Evolutionary conservation across 306 rosid species (phyloP).

Genomic region (Morella rubra): DNA sequence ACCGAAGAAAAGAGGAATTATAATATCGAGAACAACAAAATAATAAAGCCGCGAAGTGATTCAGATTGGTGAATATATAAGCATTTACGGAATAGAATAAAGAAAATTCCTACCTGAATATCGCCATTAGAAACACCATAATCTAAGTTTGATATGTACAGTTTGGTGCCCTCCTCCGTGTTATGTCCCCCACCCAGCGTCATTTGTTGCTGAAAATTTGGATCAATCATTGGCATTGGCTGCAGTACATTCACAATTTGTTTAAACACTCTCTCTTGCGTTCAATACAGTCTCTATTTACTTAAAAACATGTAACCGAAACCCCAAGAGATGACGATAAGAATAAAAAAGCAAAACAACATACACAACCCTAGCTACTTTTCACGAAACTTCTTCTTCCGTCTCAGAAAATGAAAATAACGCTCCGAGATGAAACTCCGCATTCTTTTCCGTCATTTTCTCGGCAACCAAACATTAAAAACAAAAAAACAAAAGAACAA

Average conservation of each 20-base stretch:
- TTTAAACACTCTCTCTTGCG: too few species aligned
- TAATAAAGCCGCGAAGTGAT: background rate
- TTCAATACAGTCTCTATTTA: too few species aligned
- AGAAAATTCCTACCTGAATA: constrained; percentile 24
- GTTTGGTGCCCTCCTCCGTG: constrained; percentile 29
- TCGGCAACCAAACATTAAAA: constrained; percentile 7
- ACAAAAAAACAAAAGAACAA: too few species aligned
- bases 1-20: background rate
- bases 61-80: background rate
- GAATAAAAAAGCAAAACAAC: background rate
- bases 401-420: background rate
- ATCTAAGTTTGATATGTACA: constrained; percentile 40
- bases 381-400: background rate
- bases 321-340: background rate
- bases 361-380: background rate
- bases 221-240: background rate
- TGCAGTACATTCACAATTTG: background rate
- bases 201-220: constrained; percentile 10
- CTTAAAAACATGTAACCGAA: background rate
- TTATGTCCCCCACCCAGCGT: background rate
- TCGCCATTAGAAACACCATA: constrained; percentile 39
- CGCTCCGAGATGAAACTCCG: background rate
- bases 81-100: background rate
- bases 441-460: background rate
- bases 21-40: background rate